These are phyloP conservation scores for Lolium rigidum DNA, from an alignment of 176 grass and related monocot species.

Conservation along the genomic window DNA sequence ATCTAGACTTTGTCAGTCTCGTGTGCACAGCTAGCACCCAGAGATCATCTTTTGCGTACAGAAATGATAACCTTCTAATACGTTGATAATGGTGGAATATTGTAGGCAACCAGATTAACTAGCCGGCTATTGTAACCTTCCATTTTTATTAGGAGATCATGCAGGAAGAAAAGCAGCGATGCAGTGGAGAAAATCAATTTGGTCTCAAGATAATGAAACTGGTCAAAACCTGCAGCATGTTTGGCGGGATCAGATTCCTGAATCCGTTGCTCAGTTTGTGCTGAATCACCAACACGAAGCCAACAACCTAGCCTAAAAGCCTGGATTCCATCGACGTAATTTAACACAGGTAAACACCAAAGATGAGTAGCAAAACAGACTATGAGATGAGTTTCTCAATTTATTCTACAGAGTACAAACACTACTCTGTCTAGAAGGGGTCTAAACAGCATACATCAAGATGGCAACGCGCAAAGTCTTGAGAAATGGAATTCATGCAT, in stretches of 20 bases:
- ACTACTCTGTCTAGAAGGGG: neutral
- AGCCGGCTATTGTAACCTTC: neutral
- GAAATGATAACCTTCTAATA: neutral
- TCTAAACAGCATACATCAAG: neutral
- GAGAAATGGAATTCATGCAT: neutral
- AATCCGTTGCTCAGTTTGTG: neutral
- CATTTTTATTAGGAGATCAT: neutral
- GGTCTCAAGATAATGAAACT: neutral
- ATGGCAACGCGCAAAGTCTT: neutral
- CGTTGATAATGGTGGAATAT: too few species aligned
- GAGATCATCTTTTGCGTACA: neutral
- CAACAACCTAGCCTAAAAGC: neutral
- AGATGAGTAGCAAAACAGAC: neutral
- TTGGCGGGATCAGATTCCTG: constrained; percentile 3
- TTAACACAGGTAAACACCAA: neutral
- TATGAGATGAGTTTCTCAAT: neutral
- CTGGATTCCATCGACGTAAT: neutral
- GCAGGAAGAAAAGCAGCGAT: neutral
- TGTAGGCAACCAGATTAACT: neutral
- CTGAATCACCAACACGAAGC: constrained; percentile 14
- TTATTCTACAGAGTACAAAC: constrained; percentile 14
- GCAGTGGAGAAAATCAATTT: neutral
- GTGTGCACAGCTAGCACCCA: neutral
- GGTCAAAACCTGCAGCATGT: neutral
- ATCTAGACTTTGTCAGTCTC: neutral